Percentiles rank a stretch among this genome's conserved stretches.
Conservation (phyloP, 1,139 yeast genomes). For the Geotrichum phurueaensis region DNA sequence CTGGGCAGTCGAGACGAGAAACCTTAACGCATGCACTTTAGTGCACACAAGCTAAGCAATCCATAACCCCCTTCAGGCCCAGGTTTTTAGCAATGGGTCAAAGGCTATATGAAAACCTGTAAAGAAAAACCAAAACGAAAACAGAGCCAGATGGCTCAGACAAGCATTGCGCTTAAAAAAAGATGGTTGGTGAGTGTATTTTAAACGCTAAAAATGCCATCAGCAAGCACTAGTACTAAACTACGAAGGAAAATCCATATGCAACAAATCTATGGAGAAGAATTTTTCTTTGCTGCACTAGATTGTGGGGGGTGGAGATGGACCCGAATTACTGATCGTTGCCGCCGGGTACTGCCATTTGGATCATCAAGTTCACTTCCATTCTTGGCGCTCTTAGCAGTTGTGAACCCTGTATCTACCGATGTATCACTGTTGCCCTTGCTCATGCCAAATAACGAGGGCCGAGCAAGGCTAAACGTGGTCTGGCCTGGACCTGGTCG, state of each 20-base stretch:
- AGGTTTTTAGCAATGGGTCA: neutral
- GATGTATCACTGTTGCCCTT: neutral
- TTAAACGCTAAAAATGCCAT: neutral
- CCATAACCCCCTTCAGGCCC: neutral
- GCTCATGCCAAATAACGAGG: neutral
- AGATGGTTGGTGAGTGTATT: neutral
- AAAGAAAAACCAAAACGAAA: neutral
- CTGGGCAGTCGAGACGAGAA: neutral
- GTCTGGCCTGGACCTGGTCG: neutral
- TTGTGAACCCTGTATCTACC: neutral
- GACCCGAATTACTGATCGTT: neutral
- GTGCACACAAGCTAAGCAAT: neutral
- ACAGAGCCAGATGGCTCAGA: neutral
- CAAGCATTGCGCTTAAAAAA: neutral
- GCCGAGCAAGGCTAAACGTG: neutral
- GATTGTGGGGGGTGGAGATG: neutral
- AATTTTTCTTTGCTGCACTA: neutral
- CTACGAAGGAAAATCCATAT: neutral
- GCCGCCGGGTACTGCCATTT: neutral
- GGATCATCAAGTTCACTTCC: neutral
- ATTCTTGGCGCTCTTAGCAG: neutral
- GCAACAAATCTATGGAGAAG: neutral
- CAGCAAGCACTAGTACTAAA: neutral
- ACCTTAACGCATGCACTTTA: neutral
- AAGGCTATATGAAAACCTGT: neutral